These are phyloP conservation scores for Penicillium lagena DNA, from an alignment of 495 filamentous ascomycete genomes.

Conservation along the genomic window DNA sequence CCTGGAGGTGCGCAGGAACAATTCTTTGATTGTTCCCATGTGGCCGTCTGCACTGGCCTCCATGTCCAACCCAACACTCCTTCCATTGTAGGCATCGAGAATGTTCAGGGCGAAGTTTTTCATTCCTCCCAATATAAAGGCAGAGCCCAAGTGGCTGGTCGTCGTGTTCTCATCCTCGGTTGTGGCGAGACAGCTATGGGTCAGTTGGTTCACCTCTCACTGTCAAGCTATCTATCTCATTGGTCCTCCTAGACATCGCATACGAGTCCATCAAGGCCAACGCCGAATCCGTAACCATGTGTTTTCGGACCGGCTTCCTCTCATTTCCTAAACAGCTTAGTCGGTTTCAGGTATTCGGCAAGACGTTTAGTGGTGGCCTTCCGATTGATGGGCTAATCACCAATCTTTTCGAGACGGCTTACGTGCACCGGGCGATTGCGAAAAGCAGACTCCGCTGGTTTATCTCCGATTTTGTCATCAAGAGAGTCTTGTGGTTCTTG, in stretches of 20 bases:
- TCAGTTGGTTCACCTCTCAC: not conserved
- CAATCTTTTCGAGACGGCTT: conserved; percentile 12
- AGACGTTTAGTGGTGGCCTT: conserved; percentile 9
- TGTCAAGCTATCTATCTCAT: too few relatives aligned
- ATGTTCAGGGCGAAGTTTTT: conserved; percentile 10
- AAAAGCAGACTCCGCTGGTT: conserved; percentile 8
- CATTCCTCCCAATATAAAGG: conserved; percentile 12
- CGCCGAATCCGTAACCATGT: conserved; percentile 11
- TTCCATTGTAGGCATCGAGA: conserved; percentile 8
- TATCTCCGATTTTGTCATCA: conserved; percentile 10
- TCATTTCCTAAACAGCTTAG: conserved; percentile 11
- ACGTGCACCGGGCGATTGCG: conserved; percentile 9
- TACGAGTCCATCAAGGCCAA: conserved; percentile 14
- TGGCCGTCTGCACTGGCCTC: conserved; percentile 12
- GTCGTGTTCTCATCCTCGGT: conserved; percentile 7
- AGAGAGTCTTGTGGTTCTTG: conserved; percentile 9
- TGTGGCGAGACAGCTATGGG: conserved; percentile 15
- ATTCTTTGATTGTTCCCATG: conserved; percentile 8
- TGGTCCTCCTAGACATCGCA: conserved; percentile 6
- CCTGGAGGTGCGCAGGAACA: not conserved
- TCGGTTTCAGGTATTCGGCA: conserved; percentile 10
- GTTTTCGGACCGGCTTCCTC: conserved; percentile 12
- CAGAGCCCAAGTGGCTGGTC: conserved; percentile 7
- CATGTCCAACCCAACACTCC: conserved; percentile 12
- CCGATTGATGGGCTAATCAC: conserved; percentile 12